phyloP scores from a whole-genome alignment of 2,329 filamentous ascomycete genomes.

The Neonectria hederae region DNA sequence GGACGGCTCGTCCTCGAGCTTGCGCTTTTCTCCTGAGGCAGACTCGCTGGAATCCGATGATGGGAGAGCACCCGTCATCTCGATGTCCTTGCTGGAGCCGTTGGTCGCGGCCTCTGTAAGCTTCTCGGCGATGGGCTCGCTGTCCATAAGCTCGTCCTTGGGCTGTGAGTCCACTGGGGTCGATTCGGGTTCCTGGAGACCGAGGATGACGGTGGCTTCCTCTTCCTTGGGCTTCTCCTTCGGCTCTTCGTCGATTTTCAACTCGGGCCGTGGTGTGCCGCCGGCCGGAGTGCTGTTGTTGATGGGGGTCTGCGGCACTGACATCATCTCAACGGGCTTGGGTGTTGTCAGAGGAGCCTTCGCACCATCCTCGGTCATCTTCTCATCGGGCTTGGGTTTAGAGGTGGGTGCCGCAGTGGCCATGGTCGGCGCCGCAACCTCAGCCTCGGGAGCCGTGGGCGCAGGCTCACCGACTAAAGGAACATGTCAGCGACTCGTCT shows the following conservation, averaged over 20 bases:
- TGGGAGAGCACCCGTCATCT: slow-evolving; percentile 28
- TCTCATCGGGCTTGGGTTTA: slow-evolving; percentile 36
- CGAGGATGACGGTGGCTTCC: slow-evolving; percentile 41
- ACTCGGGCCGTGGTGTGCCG: slow-evolving; percentile 48
- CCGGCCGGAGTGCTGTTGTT: slow-evolving; percentile 48
- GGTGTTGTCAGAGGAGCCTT: slow-evolving; percentile 35
- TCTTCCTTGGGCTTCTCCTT: slow-evolving; percentile 40
- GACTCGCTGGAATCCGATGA: slow-evolving; percentile 34
- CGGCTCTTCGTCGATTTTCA: slow-evolving; percentile 46
- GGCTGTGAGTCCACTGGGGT: slow-evolving; percentile 34
- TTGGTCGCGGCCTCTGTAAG: slow-evolving; percentile 29
- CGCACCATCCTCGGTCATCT: slow-evolving; percentile 31
- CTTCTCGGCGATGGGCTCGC: slow-evolving; percentile 25
- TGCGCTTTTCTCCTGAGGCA: slow-evolving; percentile 49
- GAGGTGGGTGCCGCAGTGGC: slow-evolving; percentile 37
- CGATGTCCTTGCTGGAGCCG: slow-evolving; percentile 31
- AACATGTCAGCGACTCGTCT: slow-evolving; percentile 22
- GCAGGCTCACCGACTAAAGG: slow-evolving; percentile 45
- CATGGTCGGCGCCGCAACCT: slow-evolving; percentile 41
- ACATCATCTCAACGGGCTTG: slow-evolving; percentile 49
- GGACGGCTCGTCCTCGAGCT: slow-evolving; percentile 47
- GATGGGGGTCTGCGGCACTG: slow-evolving; percentile 50
- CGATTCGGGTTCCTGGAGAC: slow-evolving; percentile 35
- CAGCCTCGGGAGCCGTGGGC: slow-evolving; percentile 41
- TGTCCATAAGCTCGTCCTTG: slow-evolving; percentile 27